phyloP scores from a whole-genome alignment of 768 basidiomycete genomes.

The Auricularia cornea region DNA sequence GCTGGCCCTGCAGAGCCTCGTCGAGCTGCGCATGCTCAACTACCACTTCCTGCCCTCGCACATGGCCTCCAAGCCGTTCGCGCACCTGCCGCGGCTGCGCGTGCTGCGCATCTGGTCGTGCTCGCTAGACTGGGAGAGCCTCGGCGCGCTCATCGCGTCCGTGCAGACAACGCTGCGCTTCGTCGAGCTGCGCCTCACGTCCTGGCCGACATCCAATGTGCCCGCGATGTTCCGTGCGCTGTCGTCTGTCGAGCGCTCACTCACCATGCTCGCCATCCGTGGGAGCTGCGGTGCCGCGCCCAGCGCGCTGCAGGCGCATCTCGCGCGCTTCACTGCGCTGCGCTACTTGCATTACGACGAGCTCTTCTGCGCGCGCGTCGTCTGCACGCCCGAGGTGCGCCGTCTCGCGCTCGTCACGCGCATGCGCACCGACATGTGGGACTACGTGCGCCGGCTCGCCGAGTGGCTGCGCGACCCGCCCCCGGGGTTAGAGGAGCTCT shows the following conservation, averaged over 20 bases:
- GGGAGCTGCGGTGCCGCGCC: not conserved
- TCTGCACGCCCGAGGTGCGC: not conserved
- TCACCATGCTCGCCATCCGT: not conserved
- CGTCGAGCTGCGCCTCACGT: not conserved
- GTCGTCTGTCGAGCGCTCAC: not conserved
- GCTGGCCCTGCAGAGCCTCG: not conserved
- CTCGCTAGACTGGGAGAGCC: not conserved
- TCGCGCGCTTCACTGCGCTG: not conserved
- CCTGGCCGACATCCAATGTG: not conserved
- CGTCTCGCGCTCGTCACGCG: not conserved
- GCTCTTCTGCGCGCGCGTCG: conserved; percentile 1
- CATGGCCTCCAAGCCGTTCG: not conserved
- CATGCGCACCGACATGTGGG: not conserved
- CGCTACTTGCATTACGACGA: not conserved
- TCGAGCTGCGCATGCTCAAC: not conserved
- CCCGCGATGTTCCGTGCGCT: not conserved
- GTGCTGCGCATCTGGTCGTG: not conserved
- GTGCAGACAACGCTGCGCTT: not conserved
- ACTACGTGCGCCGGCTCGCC: not conserved
- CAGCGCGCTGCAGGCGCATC: not conserved
- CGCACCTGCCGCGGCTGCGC: not conserved
- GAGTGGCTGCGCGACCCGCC: not conserved
- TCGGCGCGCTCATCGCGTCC: not conserved
- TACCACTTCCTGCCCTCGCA: not conserved
- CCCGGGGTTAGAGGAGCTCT: not conserved